A percentile compares a stretch with the other conserved stretches of the same genome.
Evolutionary conservation across 2,329 filamentous ascomycete genomes (phyloP).

Genomic region (Beauveria scarabaeidicola): DNA sequence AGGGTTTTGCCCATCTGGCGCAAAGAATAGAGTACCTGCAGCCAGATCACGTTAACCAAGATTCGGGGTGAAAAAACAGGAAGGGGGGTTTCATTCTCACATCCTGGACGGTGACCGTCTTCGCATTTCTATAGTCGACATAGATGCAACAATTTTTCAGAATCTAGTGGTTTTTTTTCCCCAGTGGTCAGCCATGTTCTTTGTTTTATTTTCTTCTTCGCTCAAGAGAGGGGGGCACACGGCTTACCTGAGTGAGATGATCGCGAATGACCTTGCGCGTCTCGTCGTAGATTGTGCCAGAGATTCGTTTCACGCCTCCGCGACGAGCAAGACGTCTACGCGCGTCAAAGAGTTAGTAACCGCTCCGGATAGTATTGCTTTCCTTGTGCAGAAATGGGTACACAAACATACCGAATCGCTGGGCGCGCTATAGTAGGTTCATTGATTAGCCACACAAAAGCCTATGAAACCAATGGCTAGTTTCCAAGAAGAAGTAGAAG

Average conservation of each 20-base stretch:
- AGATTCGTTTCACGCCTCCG: conserved; percentile 70
- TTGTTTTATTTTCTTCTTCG: neutral
- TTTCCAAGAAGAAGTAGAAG: neutral
- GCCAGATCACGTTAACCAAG: neutral
- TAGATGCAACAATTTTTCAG: conserved; percentile 40
- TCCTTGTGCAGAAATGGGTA: neutral
- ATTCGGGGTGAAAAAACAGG: neutral
- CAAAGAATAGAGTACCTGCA: conserved; percentile 46
- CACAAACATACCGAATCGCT: conserved; percentile 8
- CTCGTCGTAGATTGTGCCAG: conserved; percentile 54
- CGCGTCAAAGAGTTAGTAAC: neutral
- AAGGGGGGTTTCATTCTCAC: conserved; percentile 31
- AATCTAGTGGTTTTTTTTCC: conserved; percentile 32
- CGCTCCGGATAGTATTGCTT: neutral
- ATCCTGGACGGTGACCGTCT: conserved; percentile 56
- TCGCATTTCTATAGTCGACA: conserved; percentile 44
- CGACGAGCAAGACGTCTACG: conserved; percentile 62
- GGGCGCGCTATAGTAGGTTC: conserved; percentile 8
- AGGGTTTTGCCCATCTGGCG: conserved; percentile 41
- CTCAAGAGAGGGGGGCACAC: neutral
- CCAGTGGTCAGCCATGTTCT: neutral
- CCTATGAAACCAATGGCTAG: neutral
- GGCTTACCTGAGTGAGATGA: conserved; percentile 38
- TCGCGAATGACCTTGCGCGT: conserved; percentile 41
- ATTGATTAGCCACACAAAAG: neutral